These are phyloP conservation scores for Tylopilus subfusipes DNA, from an alignment of 768 basidiomycete species.

Conservation along the genomic window DNA sequence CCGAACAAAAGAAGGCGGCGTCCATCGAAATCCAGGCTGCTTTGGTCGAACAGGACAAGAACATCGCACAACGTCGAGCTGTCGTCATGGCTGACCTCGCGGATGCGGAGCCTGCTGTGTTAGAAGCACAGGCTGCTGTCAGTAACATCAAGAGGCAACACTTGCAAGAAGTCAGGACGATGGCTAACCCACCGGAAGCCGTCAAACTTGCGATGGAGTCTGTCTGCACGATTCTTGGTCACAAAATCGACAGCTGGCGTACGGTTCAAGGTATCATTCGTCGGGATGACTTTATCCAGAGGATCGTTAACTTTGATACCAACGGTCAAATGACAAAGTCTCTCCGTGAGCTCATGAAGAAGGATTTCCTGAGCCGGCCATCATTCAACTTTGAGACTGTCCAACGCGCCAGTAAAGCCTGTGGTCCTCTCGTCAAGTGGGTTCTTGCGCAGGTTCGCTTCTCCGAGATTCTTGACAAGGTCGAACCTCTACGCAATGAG, in stretches of 20 bases:
- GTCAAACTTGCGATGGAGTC: constrained; percentile 99
- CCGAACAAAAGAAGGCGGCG: constrained; percentile 95
- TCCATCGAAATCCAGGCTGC: constrained; percentile 96
- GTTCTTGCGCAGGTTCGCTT: constrained; percentile 94
- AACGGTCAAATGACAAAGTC: constrained; percentile 83
- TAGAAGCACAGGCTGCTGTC: constrained; percentile 94
- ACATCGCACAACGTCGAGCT: constrained; percentile 83
- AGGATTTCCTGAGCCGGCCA: constrained; percentile 86
- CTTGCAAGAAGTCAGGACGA: constrained; percentile 92
- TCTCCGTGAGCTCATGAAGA: constrained; percentile 88
- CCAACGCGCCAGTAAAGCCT: constrained; percentile 92
- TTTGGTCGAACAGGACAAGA: constrained; percentile 83
- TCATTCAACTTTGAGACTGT: constrained; percentile 94
- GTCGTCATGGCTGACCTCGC: constrained; percentile 95
- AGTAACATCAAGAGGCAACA: constrained; percentile 95
- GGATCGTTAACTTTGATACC: constrained; percentile 96
- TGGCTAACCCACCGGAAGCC: constrained; percentile 98
- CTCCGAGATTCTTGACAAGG: constrained; percentile 95
- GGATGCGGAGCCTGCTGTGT: constrained; percentile 95
- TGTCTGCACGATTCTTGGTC: constrained; percentile 92
- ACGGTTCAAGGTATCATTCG: constrained; percentile 94
- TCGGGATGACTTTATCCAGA: constrained; percentile 92
- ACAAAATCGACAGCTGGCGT: constrained; percentile 96
- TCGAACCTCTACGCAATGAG: constrained; percentile 94
- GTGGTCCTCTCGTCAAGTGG: constrained; percentile 98